Base-by-base conservation (phyloP, 2,329 filamentous ascomycete species). In the Beauveria australis region DNA sequence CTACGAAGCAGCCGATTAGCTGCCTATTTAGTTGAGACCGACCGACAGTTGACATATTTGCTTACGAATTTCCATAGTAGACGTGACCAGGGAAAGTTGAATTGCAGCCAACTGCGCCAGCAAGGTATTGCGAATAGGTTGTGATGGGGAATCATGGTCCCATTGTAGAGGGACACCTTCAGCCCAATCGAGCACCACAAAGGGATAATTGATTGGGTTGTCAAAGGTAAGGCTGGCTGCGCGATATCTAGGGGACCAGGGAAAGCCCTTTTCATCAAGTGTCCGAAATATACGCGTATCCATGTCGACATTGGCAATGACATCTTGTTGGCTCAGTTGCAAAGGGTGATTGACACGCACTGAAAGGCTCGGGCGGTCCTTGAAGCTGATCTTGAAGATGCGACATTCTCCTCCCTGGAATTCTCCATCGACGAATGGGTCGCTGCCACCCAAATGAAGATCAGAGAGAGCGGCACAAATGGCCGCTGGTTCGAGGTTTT, bases 351-450 rank as follows among this genome's bases (percentile, higher is more conserved):
- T 12, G 5, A 59, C 24, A 41, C 47, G 56, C 24, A 59, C 19
- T n/a, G 47, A 52, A 28, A 59, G n/a, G 56, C 56, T 59, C 6
- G 37, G 22, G 18, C 46, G 33, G 37, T 59, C 56, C 12, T 53
- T 40, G 48, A 59, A 59, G 33, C 47, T 53, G 24, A 53, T 24
- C 33, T 53, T 59, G 3, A 49, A 59, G 18, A 53, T 53, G 56
- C 48, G 56, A 40, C 56, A 53, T 26, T 59, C 33, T 14, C 48
- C 47, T 10, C 56, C 56, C 44, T 53, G 19, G 8, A 52, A 53
- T n/a, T 53, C 56, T 33, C 37, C 47, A 18, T 53, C 37, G 24
- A 59, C 46, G 33, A 44, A 59, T 30, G 56, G 56, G 12, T 53
- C 56, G 26, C 48, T 59, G n/a, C 56, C 33, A 28, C 56, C 56